Conservation (phyloP, 1,284 basidiomycete species). For the Polyporus tsugae region DNA sequence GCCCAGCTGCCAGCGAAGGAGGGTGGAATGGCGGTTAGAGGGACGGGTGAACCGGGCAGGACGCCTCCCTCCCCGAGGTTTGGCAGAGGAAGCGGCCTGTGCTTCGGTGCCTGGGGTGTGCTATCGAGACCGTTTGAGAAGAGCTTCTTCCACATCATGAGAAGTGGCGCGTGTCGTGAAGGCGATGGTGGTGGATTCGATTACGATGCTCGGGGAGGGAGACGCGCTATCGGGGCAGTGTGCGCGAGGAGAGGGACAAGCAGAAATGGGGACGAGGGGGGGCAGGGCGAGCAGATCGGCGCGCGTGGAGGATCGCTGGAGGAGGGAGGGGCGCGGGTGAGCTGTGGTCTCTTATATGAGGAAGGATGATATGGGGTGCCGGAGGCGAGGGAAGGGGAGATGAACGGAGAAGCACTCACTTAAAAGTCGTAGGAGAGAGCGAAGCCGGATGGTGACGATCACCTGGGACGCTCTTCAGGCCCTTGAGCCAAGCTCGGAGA, state of each 20-base stretch:
- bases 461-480: conserved; percentile 29
- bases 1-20: conserved; percentile 28
- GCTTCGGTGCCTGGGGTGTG: conserved; percentile 44
- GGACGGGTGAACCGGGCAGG: conserved; percentile 18
- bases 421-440: conserved; percentile 25
- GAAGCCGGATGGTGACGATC: conserved; percentile 8
- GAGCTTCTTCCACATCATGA: conserved; percentile 40
- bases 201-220: conserved; percentile 21
- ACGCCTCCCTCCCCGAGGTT: conserved; percentile 36
- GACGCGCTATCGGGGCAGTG: conserved; percentile 13
- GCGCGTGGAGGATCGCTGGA: conserved; percentile 29
- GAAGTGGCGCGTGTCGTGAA: conserved; percentile 7
- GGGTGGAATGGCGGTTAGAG: neutral
- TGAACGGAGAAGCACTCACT: conserved; percentile 25
- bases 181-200: conserved; percentile 26
- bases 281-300: conserved; percentile 11
- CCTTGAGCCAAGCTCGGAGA: conserved; percentile 39
- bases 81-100: conserved; percentile 39
- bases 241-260: conserved; percentile 15
- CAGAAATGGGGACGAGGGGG: neutral
- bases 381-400: conserved; percentile 14
- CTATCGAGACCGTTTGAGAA: conserved; percentile 33
- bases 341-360: conserved; percentile 16
- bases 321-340: conserved; percentile 16
- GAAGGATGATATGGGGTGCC: conserved; percentile 15